Conservation (phyloP, 352 stramenopile genomes). For the Globisporangium sylvaticum region DNA sequence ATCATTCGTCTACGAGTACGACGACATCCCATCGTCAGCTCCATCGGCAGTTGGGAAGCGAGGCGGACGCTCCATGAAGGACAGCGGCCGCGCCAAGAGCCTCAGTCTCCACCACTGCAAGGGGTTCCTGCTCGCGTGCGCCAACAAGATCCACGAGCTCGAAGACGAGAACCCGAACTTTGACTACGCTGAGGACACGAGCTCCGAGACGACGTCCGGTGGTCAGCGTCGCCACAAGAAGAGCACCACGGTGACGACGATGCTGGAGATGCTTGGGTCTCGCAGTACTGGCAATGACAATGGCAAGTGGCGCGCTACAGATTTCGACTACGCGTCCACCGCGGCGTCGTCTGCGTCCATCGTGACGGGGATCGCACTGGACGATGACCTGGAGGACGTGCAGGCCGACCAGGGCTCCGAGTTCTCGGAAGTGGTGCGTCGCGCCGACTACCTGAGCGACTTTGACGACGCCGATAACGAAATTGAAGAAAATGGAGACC, state of each 20-base stretch:
- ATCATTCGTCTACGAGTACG: slow-evolving; percentile 17
- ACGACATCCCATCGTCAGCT: slow-evolving; percentile 12
- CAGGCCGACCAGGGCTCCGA: slow-evolving; percentile 48
- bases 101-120: slow-evolving; percentile 54
- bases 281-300: not conserved
- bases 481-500: not conserved
- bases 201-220: slow-evolving; percentile 13
- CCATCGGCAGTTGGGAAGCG: not conserved
- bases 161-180: slow-evolving; percentile 63
- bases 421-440: slow-evolving; percentile 48
- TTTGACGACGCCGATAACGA: slow-evolving; percentile 22
- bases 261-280: not conserved
- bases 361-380: slow-evolving; percentile 8
- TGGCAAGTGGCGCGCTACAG: not conserved
- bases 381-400: slow-evolving; percentile 34
- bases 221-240: slow-evolving; percentile 2
- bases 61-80: not conserved
- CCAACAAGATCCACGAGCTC: slow-evolving; percentile 79
- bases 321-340: slow-evolving; percentile 57
- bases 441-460: slow-evolving; percentile 44
- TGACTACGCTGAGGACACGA: slow-evolving; percentile 65
- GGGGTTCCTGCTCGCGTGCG: slow-evolving; percentile 66
- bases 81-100: slow-evolving; percentile 42
- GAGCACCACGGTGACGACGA: not conserved
- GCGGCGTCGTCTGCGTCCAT: slow-evolving; percentile 24